Base-by-base conservation (phyloP, 805 yeast genomes). In the Alloascoidea hylecoeti region DNA sequence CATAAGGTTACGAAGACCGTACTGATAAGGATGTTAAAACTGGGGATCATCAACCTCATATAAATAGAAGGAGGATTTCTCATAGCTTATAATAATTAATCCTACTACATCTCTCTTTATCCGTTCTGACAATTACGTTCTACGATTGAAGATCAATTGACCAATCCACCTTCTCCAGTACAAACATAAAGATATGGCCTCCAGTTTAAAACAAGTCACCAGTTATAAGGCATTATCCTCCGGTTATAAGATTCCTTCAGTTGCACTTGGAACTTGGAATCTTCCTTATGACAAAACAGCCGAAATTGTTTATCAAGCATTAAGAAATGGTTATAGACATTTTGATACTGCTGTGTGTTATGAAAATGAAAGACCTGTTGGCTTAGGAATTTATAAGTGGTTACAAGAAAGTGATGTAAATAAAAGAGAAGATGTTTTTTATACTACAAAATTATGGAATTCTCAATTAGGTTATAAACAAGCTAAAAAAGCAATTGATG, bases 361-460 rank as follows among this genome's bases (percentile, higher is more conserved):
- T 58, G 58, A 60, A 6, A 82, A 82, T 56, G 84, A 80, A 51
- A 45, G 45, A 13, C 79, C 75, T 44, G 72, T 72, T 3, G 75
- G 74, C 15, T 61, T 66, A 36, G 92, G 79, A 3, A 69, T 80
- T 34, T 54, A 61, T 15, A 51, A 58, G 38, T 80, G 73, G 64
- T 42, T 76, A 16, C 47, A 61, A 27, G 71, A 67, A 39, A 61
- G 65, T 40, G 60, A 55, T 17, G 60, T 62, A 17, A 50, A 59
- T 39, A 68, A 62, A 42, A 58, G 79, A 38, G 64, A 60, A 34
- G 76, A 70, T 18, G 68, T 75, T 5, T 68, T 63, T 43, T 73
- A 79, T 55, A 76, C 85, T 5, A 76, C 92, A 3, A 83, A 83
- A 50, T 50, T 81, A 15, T 79, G 89, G 89, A 72, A 78, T 47